Evolutionary conservation across 1,284 basidiomycete species (phyloP), one percentile per base, ranked within the genome.

Genomic region (Prillingera fragicola): DNA sequence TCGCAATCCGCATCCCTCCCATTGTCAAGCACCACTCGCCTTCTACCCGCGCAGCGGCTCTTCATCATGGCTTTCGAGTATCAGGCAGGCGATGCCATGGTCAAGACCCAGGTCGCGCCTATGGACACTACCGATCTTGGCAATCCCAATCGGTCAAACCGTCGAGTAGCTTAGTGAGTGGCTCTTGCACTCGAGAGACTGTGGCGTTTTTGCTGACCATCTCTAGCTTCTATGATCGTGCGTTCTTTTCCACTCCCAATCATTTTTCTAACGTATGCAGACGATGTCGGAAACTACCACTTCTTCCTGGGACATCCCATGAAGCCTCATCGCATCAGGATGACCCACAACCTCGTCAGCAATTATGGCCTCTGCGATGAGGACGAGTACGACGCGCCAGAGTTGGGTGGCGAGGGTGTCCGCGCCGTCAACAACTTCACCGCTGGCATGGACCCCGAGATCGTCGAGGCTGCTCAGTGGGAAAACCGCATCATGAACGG

Each of bases 241-340:
- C 43, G 58, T 51, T 3, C 17, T 13, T 13, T 2, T 23, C n/a
- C n/a, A 5, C n/a, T 38, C 14, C 18, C 24, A 3, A 14, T 8
- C 14, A 13, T 8, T 18, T 15, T 5, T 3, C 39, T 24, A 26
- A 38, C 12, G 9, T 8, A 17, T n/a, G 8, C 40, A 56, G 54
- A 54, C 33, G 70, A 72, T 49, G 70, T 69, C 9, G 67, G 69
- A 17, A 70, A 71, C 48, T 71, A 68, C 55, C 87, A 85, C 12
- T 95, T 92, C 66, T 89, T 88, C 35, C 75, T 85, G 28, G 84
- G 84, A 3, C 89, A 94, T 60, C 85, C 85, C 27, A 95, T 96
- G 89, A 95, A 95, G 70, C 92, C 92, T 1, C 89, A 92, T 65
- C 78, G 91, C 35, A 91, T 95, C 74, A 79, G 84, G 33, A 85